Percentiles rank a stretch among this genome's conserved stretches.
These are phyloP conservation scores for Pulveroboletus sp. DNA, from an alignment of 768 basidiomycete genomes.

Conservation along the genomic window DNA sequence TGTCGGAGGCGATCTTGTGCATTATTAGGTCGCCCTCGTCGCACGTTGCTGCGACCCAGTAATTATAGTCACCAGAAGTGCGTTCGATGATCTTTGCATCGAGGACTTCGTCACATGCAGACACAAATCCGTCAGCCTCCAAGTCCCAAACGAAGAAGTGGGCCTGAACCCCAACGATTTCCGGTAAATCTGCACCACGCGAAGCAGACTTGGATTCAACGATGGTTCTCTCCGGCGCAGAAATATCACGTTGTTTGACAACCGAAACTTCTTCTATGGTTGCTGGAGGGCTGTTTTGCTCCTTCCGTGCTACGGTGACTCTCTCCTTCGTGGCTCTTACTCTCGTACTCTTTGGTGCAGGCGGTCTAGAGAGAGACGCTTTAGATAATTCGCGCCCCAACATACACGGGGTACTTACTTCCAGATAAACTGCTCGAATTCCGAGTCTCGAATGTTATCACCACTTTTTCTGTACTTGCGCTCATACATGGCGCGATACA, in stretches of 20 bases:
- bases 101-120: conserved; percentile 46
- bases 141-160: conserved; percentile 62
- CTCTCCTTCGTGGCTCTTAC: conserved; percentile 18
- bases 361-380: conserved; percentile 14
- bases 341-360: conserved; percentile 18
- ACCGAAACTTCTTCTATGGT: conserved; percentile 1
- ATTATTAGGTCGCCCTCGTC: conserved; percentile 48
- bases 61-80: conserved; percentile 44
- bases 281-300: conserved; percentile 1
- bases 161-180: conserved; percentile 41
- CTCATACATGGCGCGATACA: conserved; percentile 96
- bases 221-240: conserved; percentile 13
- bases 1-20: conserved; percentile 59
- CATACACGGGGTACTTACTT: conserved; percentile 47
- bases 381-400: neutral
- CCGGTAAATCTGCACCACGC: conserved; percentile 16
- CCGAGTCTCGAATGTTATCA: conserved; percentile 58
- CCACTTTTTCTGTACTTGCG: conserved; percentile 77
- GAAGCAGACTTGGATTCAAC: conserved; percentile 18
- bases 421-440: conserved; percentile 79
- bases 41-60: conserved; percentile 54
- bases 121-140: conserved; percentile 42
- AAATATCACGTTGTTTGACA: conserved; percentile 5
- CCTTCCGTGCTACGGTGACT: conserved; percentile 4
- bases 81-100: conserved; percentile 49